Base-by-base conservation (phyloP, 768 basidiomycete species). In the Melanogaster broomeanus region DNA sequence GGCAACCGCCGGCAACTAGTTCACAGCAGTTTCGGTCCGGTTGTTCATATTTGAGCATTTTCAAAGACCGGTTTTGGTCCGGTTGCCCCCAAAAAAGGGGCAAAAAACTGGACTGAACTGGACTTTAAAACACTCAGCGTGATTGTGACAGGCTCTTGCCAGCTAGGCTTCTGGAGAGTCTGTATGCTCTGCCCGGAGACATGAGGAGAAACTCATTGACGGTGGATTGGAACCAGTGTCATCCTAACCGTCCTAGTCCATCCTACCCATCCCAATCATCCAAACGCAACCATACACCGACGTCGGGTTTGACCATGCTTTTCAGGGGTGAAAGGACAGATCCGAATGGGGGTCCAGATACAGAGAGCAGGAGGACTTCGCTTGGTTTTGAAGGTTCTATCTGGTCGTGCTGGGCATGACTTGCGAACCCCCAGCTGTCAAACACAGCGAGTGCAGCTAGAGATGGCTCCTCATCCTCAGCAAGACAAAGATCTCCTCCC, bases 341-440 rank as follows among this genome's bases (percentile, higher is more conserved):
- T 8, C 54, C 58, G 49, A 12, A 24, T 40, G 11, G 55, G 53
- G 19, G 55, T 24, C 6, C 39, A 38, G 22, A 49, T 13, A 16
- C 42, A 16, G 63, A 64, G 27, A 55, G 53, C 4, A 56, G 64
- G 45, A 24, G 64, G 16, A 33, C 46, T 19, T 47, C 64, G 25
- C 43, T 64, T 18, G 51, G 53, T 6, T n/a, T 64, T 41, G 64
- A 64, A 13, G 61, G 64, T 3, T 57, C 64, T 6, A 45, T 65
- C 24, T 62, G 64, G n/a, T 67, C 62, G 28, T 57, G 64, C 3
- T 40, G 67, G 6, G 64, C 64, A 21, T 62, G 64, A 16, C 34
- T 65, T 15, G 51, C 64, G 37, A 57, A 54, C 43, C 38, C 45
- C 3, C 62, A 63, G 39, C 48, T 59, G 3, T 45, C 60, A 5